Evolutionary conservation across 257 asterid species (phyloP).

Genomic region (Ilex asprella): DNA sequence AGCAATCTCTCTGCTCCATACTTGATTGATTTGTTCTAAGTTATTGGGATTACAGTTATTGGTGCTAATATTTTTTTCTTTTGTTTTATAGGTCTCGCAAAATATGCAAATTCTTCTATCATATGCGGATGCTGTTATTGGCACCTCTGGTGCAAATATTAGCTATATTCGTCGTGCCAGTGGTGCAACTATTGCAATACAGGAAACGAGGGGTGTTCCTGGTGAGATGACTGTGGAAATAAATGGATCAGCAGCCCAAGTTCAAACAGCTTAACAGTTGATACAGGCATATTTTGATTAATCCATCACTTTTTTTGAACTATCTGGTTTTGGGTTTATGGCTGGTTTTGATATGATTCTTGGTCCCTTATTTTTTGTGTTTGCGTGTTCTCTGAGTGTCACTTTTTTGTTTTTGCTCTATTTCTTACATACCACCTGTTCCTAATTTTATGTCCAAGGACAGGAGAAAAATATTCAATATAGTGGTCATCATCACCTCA

Average conservation of each 20-base stretch:
- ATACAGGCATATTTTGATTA: conserved; percentile 49
- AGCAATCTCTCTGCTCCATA: not conserved
- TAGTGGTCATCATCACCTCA: too few relatives aligned
- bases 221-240: conserved; percentile 95
- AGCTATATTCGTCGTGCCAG: conserved; percentile 89
- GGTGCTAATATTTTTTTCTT: not conserved
- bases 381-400: too few relatives aligned
- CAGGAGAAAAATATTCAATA: too few relatives aligned
- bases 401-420: too few relatives aligned
- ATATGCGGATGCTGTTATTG: conserved; percentile 85
- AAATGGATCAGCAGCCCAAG: conserved; percentile 82
- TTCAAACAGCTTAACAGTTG: conserved; percentile 83
- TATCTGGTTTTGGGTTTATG: not conserved
- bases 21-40: not conserved
- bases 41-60: not conserved
- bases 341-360: not conserved
- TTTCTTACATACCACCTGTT: too few relatives aligned
- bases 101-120: conserved; percentile 76
- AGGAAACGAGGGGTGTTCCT: conserved; percentile 78
- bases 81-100: conserved; percentile 50
- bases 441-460: too few relatives aligned
- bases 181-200: conserved; percentile 84
- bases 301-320: not conserved
- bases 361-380: too few relatives aligned
- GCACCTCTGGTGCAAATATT: conserved; percentile 75